A percentile compares a stretch with the other conserved stretches of the same genome.
Conservation (phyloP, 1,284 basidiomycete species). For the Albatrellus sp. region DNA sequence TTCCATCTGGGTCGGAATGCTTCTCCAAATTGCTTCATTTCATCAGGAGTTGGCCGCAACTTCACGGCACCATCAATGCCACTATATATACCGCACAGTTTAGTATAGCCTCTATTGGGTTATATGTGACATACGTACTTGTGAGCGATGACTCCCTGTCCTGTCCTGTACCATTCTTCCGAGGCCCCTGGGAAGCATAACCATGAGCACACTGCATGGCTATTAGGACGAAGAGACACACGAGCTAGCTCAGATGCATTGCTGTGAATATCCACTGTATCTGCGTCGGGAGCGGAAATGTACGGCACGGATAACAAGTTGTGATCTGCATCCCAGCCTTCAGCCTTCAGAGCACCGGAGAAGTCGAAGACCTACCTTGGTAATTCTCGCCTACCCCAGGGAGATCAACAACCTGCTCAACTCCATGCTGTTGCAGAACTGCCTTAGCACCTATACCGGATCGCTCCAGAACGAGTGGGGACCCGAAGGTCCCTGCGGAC, state of each 20-base stretch:
- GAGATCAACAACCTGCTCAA: slow-evolving; percentile 32
- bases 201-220: background rate
- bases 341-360: background rate
- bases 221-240: slow-evolving; percentile 1
- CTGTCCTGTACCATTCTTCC: background rate
- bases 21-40: slow-evolving; percentile 19
- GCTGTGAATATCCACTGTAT: slow-evolving; percentile 11
- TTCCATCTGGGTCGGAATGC: slow-evolving; percentile 5
- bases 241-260: slow-evolving; percentile 8
- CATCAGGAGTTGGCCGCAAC: slow-evolving; percentile 29
- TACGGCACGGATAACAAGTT: slow-evolving; percentile 9
- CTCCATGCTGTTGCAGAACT: slow-evolving; percentile 26
- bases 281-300: slow-evolving; percentile 10
- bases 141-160: background rate
- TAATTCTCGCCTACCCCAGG: slow-evolving; percentile 49
- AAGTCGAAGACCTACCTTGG: slow-evolving; percentile 22
- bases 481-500: slow-evolving; percentile 40
- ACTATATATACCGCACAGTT: slow-evolving; percentile 15
- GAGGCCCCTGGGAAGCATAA: background rate
- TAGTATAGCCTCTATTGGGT: too few species aligned
- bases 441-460: slow-evolving; percentile 19
- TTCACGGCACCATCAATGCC: slow-evolving; percentile 32
- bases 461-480: slow-evolving; percentile 21
- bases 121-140: background rate
- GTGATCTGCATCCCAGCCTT: slow-evolving; percentile 10